Conservation (phyloP, 345 rosid species). For the Gossypium mustelinum region DNA sequence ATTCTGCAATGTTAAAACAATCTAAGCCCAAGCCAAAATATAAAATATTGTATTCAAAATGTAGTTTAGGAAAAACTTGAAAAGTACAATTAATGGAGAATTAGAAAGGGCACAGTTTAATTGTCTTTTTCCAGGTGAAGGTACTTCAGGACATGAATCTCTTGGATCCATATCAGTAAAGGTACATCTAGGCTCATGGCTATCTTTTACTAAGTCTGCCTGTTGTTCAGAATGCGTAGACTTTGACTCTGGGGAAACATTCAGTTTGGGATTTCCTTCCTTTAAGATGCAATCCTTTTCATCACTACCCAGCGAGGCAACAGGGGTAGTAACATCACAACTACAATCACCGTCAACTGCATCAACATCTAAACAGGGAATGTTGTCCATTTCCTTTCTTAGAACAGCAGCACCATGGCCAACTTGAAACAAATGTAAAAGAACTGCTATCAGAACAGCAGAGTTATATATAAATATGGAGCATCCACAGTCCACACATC, state of each 20-base stretch:
- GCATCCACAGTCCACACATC: not conserved
- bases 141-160: slow-evolving; percentile 32
- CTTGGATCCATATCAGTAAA: slow-evolving; percentile 28
- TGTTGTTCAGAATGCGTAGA: slow-evolving; percentile 28
- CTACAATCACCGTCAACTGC: slow-evolving; percentile 29
- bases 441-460: not conserved
- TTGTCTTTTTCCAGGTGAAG: slow-evolving; percentile 38
- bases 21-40: slow-evolving; percentile 14
- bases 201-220: slow-evolving; percentile 25
- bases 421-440: slow-evolving; percentile 31
- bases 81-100: slow-evolving; percentile 53
- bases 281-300: slow-evolving; percentile 23
- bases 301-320: not conserved
- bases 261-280: slow-evolving; percentile 25
- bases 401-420: slow-evolving; percentile 31
- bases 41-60: slow-evolving; percentile 13
- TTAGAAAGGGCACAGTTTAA: slow-evolving; percentile 32
- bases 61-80: slow-evolving; percentile 13
- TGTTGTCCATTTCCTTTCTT: slow-evolving; percentile 24
- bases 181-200: slow-evolving; percentile 29
- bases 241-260: slow-evolving; percentile 25
- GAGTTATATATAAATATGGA: not conserved
- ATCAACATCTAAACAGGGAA: slow-evolving; percentile 39
- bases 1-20: slow-evolving; percentile 35
- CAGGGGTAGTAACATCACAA: slow-evolving; percentile 28